Conservation (phyloP, 495 filamentous ascomycete species). For the Astrocystis sublimbata region DNA sequence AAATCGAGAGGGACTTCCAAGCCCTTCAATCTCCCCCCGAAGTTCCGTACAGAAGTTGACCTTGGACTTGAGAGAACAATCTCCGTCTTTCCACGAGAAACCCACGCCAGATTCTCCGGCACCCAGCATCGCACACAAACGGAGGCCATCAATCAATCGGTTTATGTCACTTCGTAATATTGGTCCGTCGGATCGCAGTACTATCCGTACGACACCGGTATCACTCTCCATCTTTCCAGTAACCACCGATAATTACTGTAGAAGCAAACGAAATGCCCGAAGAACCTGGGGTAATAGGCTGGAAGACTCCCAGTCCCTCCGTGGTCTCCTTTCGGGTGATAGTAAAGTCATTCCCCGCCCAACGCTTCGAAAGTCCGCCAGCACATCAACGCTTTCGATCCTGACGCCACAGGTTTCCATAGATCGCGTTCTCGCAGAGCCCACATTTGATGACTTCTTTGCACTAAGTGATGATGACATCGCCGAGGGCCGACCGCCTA, state of each 20-base stretch:
- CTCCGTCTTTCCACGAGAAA: background rate
- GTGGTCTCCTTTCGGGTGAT: background rate
- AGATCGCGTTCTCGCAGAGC: slow-evolving; percentile 36
- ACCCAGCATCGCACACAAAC: background rate
- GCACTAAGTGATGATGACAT: slow-evolving; percentile 50
- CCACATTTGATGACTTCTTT: slow-evolving; percentile 48
- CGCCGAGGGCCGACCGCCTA: slow-evolving; percentile 34
- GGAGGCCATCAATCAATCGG: slow-evolving; percentile 1
- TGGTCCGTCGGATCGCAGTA: background rate
- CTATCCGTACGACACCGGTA: background rate
- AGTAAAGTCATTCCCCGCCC: background rate
- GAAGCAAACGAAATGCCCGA: background rate
- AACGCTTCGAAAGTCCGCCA: slow-evolving; percentile 26
- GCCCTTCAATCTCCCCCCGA: background rate
- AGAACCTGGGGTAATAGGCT: slow-evolving; percentile 29
- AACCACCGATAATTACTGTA: background rate
- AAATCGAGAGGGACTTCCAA: background rate
- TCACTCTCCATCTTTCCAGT: background rate
- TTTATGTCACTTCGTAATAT: slow-evolving; percentile 9
- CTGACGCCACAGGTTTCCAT: slow-evolving; percentile 2
- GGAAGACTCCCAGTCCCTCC: slow-evolving; percentile 18
- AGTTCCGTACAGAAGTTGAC: slow-evolving; percentile 7
- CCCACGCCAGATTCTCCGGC: background rate
- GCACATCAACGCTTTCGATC: slow-evolving; percentile 23
- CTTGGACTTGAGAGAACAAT: slow-evolving; percentile 2